Evolutionary conservation across 2,329 filamentous ascomycete species (phyloP).

Genomic region (Fusarium sp.): DNA sequence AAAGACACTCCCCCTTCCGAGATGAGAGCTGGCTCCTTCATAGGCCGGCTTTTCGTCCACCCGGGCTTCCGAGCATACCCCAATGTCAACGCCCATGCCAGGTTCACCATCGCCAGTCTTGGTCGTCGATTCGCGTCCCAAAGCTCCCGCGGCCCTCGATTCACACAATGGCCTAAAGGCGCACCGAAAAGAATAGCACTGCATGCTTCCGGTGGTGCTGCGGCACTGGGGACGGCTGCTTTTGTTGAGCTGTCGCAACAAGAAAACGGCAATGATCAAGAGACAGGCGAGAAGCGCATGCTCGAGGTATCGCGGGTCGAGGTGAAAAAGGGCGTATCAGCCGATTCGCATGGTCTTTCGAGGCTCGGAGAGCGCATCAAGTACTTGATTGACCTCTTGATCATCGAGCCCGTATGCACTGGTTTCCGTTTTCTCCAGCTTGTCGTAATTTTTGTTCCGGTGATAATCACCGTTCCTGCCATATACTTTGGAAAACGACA

Average conservation of each 20-base stretch:
- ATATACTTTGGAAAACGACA: slow-evolving; percentile 80
- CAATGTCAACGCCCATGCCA: slow-evolving; percentile 23
- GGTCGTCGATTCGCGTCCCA: slow-evolving; percentile 41
- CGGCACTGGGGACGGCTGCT: slow-evolving; percentile 61
- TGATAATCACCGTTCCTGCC: slow-evolving; percentile 80
- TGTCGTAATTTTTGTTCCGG: slow-evolving; percentile 88
- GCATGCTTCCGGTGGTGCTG: slow-evolving; percentile 53
- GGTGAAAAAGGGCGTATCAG: slow-evolving; percentile 73
- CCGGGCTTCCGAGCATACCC: slow-evolving; percentile 45
- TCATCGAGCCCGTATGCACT: slow-evolving; percentile 89
- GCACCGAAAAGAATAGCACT: slow-evolving; percentile 45
- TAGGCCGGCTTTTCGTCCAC: slow-evolving; percentile 57
- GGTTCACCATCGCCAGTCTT: slow-evolving; percentile 17
- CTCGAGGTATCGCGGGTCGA: slow-evolving; percentile 82
- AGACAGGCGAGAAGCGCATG: slow-evolving; percentile 88
- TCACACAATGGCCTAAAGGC: slow-evolving; percentile 38
- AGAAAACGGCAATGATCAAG: slow-evolving; percentile 58
- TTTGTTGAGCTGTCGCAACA: slow-evolving; percentile 68
- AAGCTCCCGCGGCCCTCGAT: slow-evolving; percentile 37
- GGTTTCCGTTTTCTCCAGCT: slow-evolving; percentile 89
- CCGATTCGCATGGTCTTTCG: slow-evolving; percentile 68
- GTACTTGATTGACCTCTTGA: slow-evolving; percentile 74
- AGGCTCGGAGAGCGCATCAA: slow-evolving; percentile 68
- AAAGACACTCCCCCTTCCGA: slow-evolving; percentile 42
- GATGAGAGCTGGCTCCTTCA: slow-evolving; percentile 58